A percentile compares a stretch with the other conserved stretches of the same genome.
These are phyloP conservation scores for Geotrichum candidum DNA, from an alignment of 1,139 yeast species.

Conservation along the genomic window DNA sequence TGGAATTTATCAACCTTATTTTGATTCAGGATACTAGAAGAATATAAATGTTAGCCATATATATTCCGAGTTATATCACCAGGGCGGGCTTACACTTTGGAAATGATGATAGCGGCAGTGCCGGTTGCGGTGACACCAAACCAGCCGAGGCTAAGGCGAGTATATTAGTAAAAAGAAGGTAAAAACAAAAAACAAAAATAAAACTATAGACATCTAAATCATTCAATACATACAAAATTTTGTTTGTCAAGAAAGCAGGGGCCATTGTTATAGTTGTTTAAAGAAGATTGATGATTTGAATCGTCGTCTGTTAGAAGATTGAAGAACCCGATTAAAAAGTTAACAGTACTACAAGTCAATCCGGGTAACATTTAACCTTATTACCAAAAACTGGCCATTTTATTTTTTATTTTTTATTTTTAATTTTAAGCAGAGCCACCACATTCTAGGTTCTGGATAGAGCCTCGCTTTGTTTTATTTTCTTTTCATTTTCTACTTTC, in stretches of 20 bases:
- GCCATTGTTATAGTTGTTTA: constrained; percentile 4
- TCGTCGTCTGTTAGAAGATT: not conserved
- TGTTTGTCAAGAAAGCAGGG: constrained; percentile 9
- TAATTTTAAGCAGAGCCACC: not conserved
- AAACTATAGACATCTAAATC: not conserved
- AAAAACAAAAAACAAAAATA: not conserved
- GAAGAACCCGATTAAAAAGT: not conserved
- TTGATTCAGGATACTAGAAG: constrained; percentile 12
- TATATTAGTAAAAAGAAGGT: not conserved
- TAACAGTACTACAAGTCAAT: not conserved
- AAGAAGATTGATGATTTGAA: not conserved
- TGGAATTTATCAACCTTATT: constrained; percentile 13
- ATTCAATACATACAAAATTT: constrained; percentile 8
- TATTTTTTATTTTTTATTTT: not conserved
- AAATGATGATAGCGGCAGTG: constrained; percentile 10
- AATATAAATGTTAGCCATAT: not conserved
- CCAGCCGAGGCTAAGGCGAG: constrained; percentile 4
- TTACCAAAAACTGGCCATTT: not conserved
- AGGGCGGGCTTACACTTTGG: constrained; percentile 7
- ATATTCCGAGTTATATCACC: not conserved
- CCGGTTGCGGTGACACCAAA: constrained; percentile 9
- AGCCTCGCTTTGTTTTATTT: not conserved
- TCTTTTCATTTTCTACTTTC: not conserved
- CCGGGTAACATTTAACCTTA: not conserved
- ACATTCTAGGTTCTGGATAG: not conserved